phyloP scores from a whole-genome alignment of 2,329 filamentous ascomycete species.

The Emergomyces pasteurianus region DNA sequence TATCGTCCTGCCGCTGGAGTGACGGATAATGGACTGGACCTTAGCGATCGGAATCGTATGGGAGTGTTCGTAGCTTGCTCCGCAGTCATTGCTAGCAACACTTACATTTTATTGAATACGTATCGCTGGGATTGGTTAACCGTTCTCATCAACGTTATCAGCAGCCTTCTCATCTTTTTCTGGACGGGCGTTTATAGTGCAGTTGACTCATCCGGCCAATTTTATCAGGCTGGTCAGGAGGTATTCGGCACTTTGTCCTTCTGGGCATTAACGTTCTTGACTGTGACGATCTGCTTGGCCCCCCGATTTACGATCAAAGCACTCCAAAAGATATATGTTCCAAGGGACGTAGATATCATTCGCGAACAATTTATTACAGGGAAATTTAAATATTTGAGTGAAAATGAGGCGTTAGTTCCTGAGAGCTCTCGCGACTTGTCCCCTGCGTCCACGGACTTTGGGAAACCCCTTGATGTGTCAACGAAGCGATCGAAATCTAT shows the following conservation, averaged over 20 bases:
- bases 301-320: constrained; percentile 80
- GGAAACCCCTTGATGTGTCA: constrained; percentile 43
- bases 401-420: constrained; percentile 41
- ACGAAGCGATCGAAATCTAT: constrained; percentile 48
- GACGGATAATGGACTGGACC: constrained; percentile 58
- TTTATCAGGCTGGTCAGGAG: constrained; percentile 68
- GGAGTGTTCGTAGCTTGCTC: constrained; percentile 79
- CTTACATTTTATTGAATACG: constrained; percentile 90
- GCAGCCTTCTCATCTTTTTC: constrained; percentile 79
- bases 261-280: constrained; percentile 73
- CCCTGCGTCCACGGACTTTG: constrained; percentile 29
- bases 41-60: constrained; percentile 71
- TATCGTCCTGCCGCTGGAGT: constrained; percentile 58
- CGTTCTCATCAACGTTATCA: constrained; percentile 66
- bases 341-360: constrained; percentile 87
- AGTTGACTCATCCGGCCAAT: constrained; percentile 44
- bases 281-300: constrained; percentile 68
- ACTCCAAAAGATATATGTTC: constrained; percentile 86
- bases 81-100: constrained; percentile 77
- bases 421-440: constrained; percentile 26
- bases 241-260: constrained; percentile 73
- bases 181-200: constrained; percentile 85
- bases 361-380: constrained; percentile 81
- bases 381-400: constrained; percentile 62
- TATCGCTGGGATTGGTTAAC: constrained; percentile 99